A percentile compares a stretch with the other conserved stretches of the same genome.
Conservation (phyloP, 140 eudicot species). For the Erigeron philadelphicus region DNA sequence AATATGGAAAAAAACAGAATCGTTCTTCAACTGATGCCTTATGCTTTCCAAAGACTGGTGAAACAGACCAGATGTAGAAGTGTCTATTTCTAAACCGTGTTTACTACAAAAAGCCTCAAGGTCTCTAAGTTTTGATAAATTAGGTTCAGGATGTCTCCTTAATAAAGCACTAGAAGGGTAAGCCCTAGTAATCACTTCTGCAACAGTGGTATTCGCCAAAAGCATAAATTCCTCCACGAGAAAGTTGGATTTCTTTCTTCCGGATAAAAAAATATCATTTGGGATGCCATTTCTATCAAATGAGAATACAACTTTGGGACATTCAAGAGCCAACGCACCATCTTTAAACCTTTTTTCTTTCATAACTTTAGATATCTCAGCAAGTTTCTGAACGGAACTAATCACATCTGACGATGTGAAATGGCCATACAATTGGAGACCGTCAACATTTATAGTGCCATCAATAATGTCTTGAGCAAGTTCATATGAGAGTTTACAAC, state of each 20-base stretch:
- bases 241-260: constrained; percentile 48
- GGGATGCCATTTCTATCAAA: constrained; percentile 71
- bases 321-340: constrained; percentile 77
- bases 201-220: constrained; percentile 84
- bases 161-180: constrained; percentile 70
- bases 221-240: constrained; percentile 94
- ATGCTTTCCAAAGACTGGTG: constrained; percentile 58
- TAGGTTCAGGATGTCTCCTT: constrained; percentile 92
- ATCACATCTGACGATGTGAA: constrained; percentile 60
- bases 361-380: constrained; percentile 46
- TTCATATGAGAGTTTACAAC: constrained; percentile 87
- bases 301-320: constrained; percentile 54
- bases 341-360: constrained; percentile 57
- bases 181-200: constrained; percentile 75
- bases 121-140: constrained; percentile 61
- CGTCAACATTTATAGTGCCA: constrained; percentile 37
- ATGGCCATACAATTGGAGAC: constrained; percentile 44
- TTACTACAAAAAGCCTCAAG: constrained; percentile 66
- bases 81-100: constrained; percentile 61
- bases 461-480: constrained; percentile 83
- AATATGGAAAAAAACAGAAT: constrained; percentile 58
- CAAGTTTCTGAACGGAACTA: constrained; percentile 50
- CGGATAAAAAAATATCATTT: constrained; percentile 45
- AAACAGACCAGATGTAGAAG: constrained; percentile 57
- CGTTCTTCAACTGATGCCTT: constrained; percentile 52